Evolutionary conservation across 2,329 filamentous ascomycete species (phyloP).

Genomic region (Diaporthe sp.): DNA sequence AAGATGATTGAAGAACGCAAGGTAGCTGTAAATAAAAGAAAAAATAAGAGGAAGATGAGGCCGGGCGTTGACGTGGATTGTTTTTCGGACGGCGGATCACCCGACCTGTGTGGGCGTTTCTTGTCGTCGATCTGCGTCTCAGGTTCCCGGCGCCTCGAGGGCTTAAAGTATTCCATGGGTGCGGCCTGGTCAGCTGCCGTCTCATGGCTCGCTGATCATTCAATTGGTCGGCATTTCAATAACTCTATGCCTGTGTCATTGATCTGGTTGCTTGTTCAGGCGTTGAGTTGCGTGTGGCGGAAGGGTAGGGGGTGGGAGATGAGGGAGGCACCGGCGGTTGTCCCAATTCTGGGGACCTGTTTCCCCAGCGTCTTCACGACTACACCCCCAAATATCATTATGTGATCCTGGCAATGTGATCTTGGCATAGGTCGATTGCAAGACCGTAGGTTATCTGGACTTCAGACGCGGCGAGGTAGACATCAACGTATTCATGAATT

Average conservation of each 20-base stretch:
- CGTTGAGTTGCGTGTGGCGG: not conserved
- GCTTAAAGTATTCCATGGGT: conserved; percentile 1
- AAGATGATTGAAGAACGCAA: not conserved
- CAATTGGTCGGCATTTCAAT: conserved; percentile 8
- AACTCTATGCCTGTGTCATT: not conserved
- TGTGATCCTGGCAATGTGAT: not conserved
- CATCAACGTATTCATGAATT: conserved; percentile 9
- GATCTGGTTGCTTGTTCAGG: not conserved
- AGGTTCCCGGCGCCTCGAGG: not conserved
- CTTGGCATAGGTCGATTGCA: not conserved
- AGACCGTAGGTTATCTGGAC: not conserved
- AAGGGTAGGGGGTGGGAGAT: not conserved
- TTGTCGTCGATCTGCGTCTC: conserved; percentile 20
- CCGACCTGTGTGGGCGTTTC: conserved; percentile 32
- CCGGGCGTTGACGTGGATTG: conserved; percentile 14
- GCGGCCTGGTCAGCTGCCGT: conserved; percentile 18
- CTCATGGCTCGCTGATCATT: conserved; percentile 27
- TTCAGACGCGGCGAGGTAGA: not conserved
- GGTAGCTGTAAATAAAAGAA: not conserved
- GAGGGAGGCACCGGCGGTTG: not conserved
- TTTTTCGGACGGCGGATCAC: conserved; percentile 35
- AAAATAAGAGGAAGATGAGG: not conserved
- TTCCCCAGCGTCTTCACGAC: not conserved
- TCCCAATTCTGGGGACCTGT: not conserved
- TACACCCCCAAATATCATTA: too few relatives aligned